A percentile compares a stretch with the other conserved stretches of the same genome.
Evolutionary conservation across 2,329 filamentous ascomycete genomes (phyloP).

Genomic region (Paecilomyces fulvus): DNA sequence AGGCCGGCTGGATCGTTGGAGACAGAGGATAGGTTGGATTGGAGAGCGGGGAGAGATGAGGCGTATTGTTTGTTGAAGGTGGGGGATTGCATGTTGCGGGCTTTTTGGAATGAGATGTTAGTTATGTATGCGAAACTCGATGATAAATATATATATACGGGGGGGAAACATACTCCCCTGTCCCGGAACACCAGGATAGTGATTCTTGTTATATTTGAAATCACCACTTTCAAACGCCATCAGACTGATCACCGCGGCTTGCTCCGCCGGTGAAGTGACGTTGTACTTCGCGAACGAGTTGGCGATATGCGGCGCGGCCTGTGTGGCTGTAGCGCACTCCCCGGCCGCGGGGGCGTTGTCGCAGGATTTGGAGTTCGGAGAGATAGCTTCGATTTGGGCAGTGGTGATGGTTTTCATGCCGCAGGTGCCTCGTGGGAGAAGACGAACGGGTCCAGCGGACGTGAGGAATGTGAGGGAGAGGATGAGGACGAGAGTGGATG

Average conservation of each 20-base stretch:
- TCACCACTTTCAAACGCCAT: constrained; percentile 63
- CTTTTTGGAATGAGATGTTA: constrained; percentile 9
- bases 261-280: constrained; percentile 48
- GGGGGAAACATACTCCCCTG: constrained; percentile 49
- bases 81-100: constrained; percentile 57
- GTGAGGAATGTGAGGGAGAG: constrained; percentile 7
- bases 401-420: constrained; percentile 12
- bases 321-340: constrained; percentile 59
- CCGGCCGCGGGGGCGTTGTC: constrained; percentile 33
- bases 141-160: background rate
- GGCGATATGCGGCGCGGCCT: constrained; percentile 52
- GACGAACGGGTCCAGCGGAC: constrained; percentile 1
- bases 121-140: no score
- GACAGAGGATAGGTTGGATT: constrained; percentile 21
- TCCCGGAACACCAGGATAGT: constrained; percentile 48
- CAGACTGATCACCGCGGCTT: constrained; percentile 62
- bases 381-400: constrained; percentile 37
- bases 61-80: constrained; percentile 50
- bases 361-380: constrained; percentile 51
- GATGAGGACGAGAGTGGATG: constrained; percentile 3
- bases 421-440: constrained; percentile 4
- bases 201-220: constrained; percentile 65
- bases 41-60: constrained; percentile 36
- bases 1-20: constrained; percentile 35
- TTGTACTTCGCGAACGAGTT: constrained; percentile 50